phyloP scores from a whole-genome alignment of 192 early-diverging fungal genomes.

The Gryganskiella cystojenkinii region DNA sequence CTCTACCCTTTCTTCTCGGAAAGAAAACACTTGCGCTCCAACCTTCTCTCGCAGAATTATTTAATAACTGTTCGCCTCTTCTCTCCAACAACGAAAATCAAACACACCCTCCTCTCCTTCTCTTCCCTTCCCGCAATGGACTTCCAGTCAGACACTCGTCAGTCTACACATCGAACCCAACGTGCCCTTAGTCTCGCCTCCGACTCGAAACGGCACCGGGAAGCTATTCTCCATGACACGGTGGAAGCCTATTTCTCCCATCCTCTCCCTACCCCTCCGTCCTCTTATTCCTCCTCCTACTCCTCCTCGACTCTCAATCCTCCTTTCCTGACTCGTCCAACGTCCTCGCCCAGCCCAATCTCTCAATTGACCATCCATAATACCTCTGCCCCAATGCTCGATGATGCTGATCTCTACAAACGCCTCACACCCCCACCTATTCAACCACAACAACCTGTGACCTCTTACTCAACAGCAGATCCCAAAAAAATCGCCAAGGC shows the following conservation, averaged over 20 bases:
- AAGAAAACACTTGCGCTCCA: no score
- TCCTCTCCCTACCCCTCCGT: not conserved
- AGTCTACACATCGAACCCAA: slow-evolving; percentile 14
- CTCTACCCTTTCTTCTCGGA: no score
- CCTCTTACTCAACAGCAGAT: not conserved
- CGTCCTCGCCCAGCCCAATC: not conserved
- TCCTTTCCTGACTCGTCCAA: not conserved
- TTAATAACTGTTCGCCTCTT: not conserved
- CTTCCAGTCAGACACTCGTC: not conserved
- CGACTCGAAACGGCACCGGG: slow-evolving; percentile 10
- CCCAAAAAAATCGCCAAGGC: slow-evolving; percentile 1
- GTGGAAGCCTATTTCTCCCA: not conserved
- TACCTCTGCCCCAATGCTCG: not conserved
- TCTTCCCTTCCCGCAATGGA: not conserved
- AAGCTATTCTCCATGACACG: not conserved
- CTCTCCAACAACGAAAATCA: not conserved
- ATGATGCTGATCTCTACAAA: slow-evolving; percentile 29
- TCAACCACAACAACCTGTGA: slow-evolving; percentile 11
- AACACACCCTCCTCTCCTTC: not conserved
- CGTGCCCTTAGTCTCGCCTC: slow-evolving; percentile 35
- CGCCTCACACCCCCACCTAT: slow-evolving; percentile 23
- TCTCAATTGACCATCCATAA: not conserved
- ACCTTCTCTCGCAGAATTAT: not conserved
- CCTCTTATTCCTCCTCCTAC: not conserved
- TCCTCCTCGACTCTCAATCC: not conserved